A percentile compares a stretch with the other conserved stretches of the same genome.
Conservation (phyloP, 2,329 filamentous ascomycete genomes). For the Exophiala xenobiotica region DNA sequence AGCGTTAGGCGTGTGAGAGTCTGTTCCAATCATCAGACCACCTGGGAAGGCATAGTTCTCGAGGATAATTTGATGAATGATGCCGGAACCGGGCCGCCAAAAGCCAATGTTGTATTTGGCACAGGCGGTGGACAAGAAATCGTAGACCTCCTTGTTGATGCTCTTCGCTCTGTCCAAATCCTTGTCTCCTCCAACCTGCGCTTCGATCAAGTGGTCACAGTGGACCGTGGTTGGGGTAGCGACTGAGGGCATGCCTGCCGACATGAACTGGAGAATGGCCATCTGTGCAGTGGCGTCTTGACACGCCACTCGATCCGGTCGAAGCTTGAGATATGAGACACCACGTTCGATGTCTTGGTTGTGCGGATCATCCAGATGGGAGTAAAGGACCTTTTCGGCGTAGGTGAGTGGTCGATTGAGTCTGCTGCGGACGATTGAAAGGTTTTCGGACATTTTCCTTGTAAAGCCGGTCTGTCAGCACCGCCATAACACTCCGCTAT, state of each 20-base stretch:
- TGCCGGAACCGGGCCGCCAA: slow-evolving; percentile 98
- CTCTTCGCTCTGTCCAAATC: slow-evolving; percentile 86
- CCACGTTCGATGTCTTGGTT: slow-evolving; percentile 95
- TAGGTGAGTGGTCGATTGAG: slow-evolving; percentile 92
- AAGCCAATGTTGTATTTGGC: slow-evolving; percentile 99
- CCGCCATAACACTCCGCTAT: not conserved
- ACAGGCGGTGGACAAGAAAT: slow-evolving; percentile 90
- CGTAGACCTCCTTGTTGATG: slow-evolving; percentile 99
- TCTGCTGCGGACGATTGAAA: slow-evolving; percentile 81
- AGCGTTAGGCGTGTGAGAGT: slow-evolving; percentile 96
- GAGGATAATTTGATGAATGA: slow-evolving; percentile 97
- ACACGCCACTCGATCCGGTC: slow-evolving; percentile 96
- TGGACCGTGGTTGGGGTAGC: slow-evolving; percentile 94
- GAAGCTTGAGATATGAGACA: slow-evolving; percentile 91
- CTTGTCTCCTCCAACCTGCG: slow-evolving; percentile 87
- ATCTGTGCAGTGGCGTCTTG: slow-evolving; percentile 99
- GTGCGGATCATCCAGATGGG: slow-evolving; percentile 94
- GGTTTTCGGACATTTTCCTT: slow-evolving; percentile 98
- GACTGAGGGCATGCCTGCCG: slow-evolving; percentile 90
- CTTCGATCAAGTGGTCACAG: slow-evolving; percentile 99
- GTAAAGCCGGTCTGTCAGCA: slow-evolving; percentile 8
- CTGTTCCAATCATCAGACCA: slow-evolving; percentile 95
- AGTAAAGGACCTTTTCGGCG: slow-evolving; percentile 99
- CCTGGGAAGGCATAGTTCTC: slow-evolving; percentile 99
- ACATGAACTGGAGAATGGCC: slow-evolving; percentile 99